These are phyloP conservation scores for Mycena rebaudengoi DNA, from an alignment of 768 basidiomycete genomes.

Conservation along the genomic window DNA sequence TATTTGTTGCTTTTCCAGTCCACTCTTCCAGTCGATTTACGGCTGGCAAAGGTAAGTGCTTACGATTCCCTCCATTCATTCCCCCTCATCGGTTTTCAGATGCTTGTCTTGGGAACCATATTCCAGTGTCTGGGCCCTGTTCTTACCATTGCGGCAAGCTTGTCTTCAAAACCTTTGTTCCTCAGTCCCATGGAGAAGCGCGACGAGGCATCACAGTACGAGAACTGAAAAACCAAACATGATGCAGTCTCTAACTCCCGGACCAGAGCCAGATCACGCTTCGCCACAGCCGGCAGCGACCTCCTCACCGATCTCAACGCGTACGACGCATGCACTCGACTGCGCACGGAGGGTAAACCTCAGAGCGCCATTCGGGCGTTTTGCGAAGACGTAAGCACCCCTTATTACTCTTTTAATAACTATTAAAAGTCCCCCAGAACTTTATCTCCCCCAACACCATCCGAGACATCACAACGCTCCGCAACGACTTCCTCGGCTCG, in stretches of 20 bases:
- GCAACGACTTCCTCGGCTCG: slow-evolving; percentile 78
- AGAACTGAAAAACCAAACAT: not conserved
- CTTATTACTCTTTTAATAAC: too few species aligned
- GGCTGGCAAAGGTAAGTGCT: slow-evolving; percentile 77
- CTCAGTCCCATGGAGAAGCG: slow-evolving; percentile 82
- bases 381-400: slow-evolving; percentile 68
- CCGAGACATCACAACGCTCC: slow-evolving; percentile 80
- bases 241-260: not conserved
- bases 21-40: slow-evolving; percentile 86
- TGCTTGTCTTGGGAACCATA: slow-evolving; percentile 86
- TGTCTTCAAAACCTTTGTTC: slow-evolving; percentile 92
- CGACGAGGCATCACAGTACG: slow-evolving; percentile 79
- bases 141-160: slow-evolving; percentile 80
- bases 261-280: slow-evolving; percentile 74
- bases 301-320: slow-evolving; percentile 84
- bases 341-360: slow-evolving; percentile 60
- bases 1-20: slow-evolving; percentile 60
- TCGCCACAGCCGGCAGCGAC: slow-evolving; percentile 80
- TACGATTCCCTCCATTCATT: not conserved
- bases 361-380: slow-evolving; percentile 59
- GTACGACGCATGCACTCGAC: slow-evolving; percentile 67
- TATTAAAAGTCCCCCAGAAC: too few species aligned
- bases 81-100: slow-evolving; percentile 51
- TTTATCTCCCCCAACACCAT: slow-evolving; percentile 81
- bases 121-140: slow-evolving; percentile 87